Conservation (phyloP, 2,329 filamentous ascomycete genomes). For the Penicillium aurantiogriseum region DNA sequence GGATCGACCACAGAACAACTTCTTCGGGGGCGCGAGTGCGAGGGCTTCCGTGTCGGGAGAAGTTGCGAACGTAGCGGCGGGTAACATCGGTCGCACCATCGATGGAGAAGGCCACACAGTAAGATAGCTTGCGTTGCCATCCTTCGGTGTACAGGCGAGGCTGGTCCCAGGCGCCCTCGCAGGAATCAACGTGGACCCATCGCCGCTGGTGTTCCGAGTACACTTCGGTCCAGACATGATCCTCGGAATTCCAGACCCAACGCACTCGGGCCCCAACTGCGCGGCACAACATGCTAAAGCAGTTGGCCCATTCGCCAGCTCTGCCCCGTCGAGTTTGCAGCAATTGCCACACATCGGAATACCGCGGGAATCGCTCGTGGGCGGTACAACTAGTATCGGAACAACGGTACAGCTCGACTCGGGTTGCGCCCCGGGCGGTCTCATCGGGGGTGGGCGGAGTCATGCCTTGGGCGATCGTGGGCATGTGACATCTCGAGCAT, state of each 20-base stretch:
- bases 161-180: conserved; percentile 93
- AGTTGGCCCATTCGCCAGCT: conserved; percentile 95
- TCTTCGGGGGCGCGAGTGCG: conserved; percentile 82
- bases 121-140: conserved; percentile 95
- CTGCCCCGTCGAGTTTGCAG: conserved; percentile 83
- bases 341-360: conserved; percentile 91
- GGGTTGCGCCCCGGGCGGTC: conserved; percentile 77
- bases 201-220: conserved; percentile 90
- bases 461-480: conserved; percentile 79
- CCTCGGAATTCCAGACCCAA: conserved; percentile 98
- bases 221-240: conserved; percentile 96
- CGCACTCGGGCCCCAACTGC: conserved; percentile 86
- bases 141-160: conserved; percentile 89
- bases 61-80: conserved; percentile 60
- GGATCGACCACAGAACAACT: conserved; percentile 84
- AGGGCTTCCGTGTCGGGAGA: conserved; percentile 61
- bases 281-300: conserved; percentile 96
- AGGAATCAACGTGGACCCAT: conserved; percentile 96
- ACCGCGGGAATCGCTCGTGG: conserved; percentile 87
- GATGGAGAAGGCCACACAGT: conserved; percentile 93
- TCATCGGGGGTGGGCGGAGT: conserved; percentile 85
- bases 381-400: conserved; percentile 70
- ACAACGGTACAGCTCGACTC: conserved; percentile 89
- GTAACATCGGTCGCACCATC: conserved; percentile 73
- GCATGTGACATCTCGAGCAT: conserved; percentile 76